Conservation (phyloP, 2,329 filamentous ascomycete genomes). For the Kalaharituber pfeilii region DNA sequence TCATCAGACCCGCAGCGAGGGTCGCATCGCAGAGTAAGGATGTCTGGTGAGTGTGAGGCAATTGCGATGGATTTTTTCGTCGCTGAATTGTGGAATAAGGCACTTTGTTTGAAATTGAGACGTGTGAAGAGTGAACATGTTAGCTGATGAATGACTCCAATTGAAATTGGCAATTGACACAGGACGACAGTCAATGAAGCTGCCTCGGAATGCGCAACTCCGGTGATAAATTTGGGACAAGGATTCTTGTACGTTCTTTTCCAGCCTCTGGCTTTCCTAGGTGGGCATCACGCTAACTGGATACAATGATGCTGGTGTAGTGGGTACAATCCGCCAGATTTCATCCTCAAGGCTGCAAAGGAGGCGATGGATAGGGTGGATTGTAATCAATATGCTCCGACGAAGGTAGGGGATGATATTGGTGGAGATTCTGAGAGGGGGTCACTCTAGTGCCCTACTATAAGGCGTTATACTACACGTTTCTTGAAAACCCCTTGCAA, state of each 20-base stretch:
- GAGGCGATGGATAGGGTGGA: slow-evolving; percentile 75
- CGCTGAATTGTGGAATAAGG: not conserved
- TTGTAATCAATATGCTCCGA: slow-evolving; percentile 97
- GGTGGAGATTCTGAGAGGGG: not conserved
- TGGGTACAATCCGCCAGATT: slow-evolving; percentile 83
- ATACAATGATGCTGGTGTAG: not conserved
- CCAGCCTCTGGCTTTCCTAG: too few relatives aligned
- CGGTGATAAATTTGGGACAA: slow-evolving; percentile 45
- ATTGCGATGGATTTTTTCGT: not conserved
- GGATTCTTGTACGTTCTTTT: slow-evolving; percentile 19
- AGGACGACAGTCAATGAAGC: slow-evolving; percentile 52
- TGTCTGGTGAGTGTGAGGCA: slow-evolving; percentile 35
- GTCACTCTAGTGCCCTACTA: not conserved
- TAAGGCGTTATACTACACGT: not conserved
- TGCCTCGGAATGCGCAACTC: slow-evolving; percentile 40
- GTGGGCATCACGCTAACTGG: not conserved
- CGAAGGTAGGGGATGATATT: slow-evolving; percentile 39
- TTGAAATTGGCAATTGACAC: slow-evolving; percentile 17
- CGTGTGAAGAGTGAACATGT: not conserved
- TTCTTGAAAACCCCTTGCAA: too few relatives aligned
- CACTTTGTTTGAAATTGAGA: slow-evolving; percentile 2
- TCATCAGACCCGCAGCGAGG: slow-evolving; percentile 36
- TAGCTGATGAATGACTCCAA: slow-evolving; percentile 2
- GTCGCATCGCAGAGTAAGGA: slow-evolving; percentile 40
- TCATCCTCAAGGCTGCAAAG: slow-evolving; percentile 84